A percentile compares a stretch with the other conserved stretches of the same genome.
These are phyloP conservation scores for Chaetomium globosum DNA, from an alignment of 2,329 filamentous ascomycete species.

Conservation along the genomic window DNA sequence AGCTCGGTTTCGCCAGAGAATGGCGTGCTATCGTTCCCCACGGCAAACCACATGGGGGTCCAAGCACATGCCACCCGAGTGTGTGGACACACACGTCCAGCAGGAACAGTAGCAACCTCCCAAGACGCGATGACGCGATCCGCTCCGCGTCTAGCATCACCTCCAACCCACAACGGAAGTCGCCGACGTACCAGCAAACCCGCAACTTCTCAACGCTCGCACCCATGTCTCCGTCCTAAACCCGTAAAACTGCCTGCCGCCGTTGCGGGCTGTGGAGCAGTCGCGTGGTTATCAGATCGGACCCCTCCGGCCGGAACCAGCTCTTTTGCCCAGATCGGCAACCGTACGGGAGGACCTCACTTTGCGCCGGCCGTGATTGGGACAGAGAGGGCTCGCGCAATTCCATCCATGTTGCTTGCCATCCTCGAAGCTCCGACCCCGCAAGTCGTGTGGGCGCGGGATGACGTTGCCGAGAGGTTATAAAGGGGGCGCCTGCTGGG, in stretches of 20 bases:
- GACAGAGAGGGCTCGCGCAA: conserved; percentile 30
- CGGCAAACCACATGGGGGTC: conserved; percentile 3
- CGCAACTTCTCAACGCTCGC: background rate
- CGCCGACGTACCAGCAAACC: background rate
- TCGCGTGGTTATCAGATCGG: conserved; percentile 8
- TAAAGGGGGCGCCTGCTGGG: conserved; percentile 15
- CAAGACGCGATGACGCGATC: conserved; percentile 37
- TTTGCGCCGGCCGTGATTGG: conserved; percentile 28
- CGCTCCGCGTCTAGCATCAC: conserved; percentile 38
- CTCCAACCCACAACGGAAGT: conserved; percentile 14
- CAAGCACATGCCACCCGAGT: background rate
- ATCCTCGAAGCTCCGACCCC: conserved; percentile 28
- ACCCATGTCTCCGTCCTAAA: conserved; percentile 3
- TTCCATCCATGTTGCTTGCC: conserved; percentile 34
- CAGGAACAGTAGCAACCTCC: background rate
- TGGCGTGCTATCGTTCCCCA: conserved; percentile 18
- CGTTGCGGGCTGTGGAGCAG: conserved; percentile 1
- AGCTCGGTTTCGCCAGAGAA: background rate
- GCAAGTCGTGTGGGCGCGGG: conserved; percentile 19
- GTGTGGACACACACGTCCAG: background rate
- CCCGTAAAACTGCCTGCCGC: background rate
- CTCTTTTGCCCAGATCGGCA: conserved; percentile 19
- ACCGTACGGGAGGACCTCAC: background rate
- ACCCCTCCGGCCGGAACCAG: conserved; percentile 4
- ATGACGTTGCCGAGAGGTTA: conserved; percentile 14